Base-by-base conservation (phyloP, 768 basidiomycete species). In the Lactarius akahatsu region DNA sequence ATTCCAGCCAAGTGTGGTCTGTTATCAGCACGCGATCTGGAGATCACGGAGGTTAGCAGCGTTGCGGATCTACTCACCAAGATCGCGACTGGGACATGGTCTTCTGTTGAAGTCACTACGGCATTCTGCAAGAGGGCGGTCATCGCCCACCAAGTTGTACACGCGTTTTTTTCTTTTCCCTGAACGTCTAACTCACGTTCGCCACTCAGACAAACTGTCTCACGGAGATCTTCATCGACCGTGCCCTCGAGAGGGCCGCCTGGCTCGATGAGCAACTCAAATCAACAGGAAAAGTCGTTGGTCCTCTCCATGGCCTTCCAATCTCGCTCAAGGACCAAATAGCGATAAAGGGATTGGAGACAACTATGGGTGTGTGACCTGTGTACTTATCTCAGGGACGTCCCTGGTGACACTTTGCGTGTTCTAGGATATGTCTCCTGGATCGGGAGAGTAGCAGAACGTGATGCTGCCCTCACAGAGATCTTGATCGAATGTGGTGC, bases 291-390 rank as follows among this genome's bases (percentile, higher is more conserved):
- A 77, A 77, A 65, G 66, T 76, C 0, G 74, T 82, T 20, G 82
- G 83, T 0, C 81, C 82, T 1, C 72, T 83, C 13, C 81, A 82
- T 67, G 80, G 80, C 40, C 76, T 82, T 18, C 81, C 81, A 0
- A 76, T 82, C 67, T 80, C 79, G 20, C 73, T 82, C 67, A 82
- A 82, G 70, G 80, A 82, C 70, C 76, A 77, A 69, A 83, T 88
- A 69, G 77, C 78, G 11, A 83, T 89, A 76, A 81, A 86, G 73
- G 87, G 85, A 4, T 71, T 86, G 36, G 86, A 88, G 70, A 86
- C 86, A 62, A 80, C 78, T 69, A 84, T 85, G 82, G 83, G 82
- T 81, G 68, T 15, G 76, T 62, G 26, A 9, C 26, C 36, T 72
- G 73, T 74, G 74, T 52, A 34, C 15, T 8, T 45, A 3, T 38